phyloP scores from a whole-genome alignment of 2,329 filamentous ascomycete species.

The Claviceps monticola region DNA sequence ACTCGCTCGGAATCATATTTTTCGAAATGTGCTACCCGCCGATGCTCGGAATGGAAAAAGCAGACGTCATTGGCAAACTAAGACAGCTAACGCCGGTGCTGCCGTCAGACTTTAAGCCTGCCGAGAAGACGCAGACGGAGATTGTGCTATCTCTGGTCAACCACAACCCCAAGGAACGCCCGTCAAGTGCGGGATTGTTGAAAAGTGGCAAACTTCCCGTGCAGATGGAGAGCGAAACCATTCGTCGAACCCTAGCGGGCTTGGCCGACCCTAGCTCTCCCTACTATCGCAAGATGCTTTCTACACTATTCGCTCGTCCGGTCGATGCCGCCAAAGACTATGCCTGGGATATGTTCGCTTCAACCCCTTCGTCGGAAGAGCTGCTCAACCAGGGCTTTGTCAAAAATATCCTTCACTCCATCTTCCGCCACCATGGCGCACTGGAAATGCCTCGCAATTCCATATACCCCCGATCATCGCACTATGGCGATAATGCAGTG shows the following conservation, averaged over 20 bases:
- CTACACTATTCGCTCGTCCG: constrained; percentile 65
- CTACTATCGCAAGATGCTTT: constrained; percentile 80
- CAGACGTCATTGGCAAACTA: constrained; percentile 50
- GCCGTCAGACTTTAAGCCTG: constrained; percentile 57
- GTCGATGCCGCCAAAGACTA: constrained; percentile 70
- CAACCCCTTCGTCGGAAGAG: constrained; percentile 40
- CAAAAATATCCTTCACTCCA: constrained; percentile 57
- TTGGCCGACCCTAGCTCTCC: constrained; percentile 72
- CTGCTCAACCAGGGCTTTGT: constrained; percentile 59
- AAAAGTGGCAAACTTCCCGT: constrained; percentile 78
- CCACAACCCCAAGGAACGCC: constrained; percentile 70
- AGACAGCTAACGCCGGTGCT: constrained; percentile 54
- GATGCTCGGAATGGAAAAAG: constrained; percentile 53
- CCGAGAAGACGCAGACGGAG: constrained; percentile 59
- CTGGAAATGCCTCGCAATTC: constrained; percentile 63
- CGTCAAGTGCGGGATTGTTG: constrained; percentile 68
- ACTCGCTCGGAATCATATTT: constrained; percentile 91
- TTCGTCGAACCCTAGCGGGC: constrained; percentile 67
- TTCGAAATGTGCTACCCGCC: constrained; percentile 86
- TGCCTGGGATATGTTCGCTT: constrained; percentile 57
- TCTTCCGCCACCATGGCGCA: constrained; percentile 83
- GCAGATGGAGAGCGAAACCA: constrained; percentile 85
- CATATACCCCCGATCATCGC: constrained; percentile 68
- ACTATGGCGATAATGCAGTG: constrained; percentile 62
- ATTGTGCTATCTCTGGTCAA: constrained; percentile 71